Evolutionary conservation across 2,329 filamentous ascomycete species (phyloP).

Genomic region (Neodidymelliopsis sp.): DNA sequence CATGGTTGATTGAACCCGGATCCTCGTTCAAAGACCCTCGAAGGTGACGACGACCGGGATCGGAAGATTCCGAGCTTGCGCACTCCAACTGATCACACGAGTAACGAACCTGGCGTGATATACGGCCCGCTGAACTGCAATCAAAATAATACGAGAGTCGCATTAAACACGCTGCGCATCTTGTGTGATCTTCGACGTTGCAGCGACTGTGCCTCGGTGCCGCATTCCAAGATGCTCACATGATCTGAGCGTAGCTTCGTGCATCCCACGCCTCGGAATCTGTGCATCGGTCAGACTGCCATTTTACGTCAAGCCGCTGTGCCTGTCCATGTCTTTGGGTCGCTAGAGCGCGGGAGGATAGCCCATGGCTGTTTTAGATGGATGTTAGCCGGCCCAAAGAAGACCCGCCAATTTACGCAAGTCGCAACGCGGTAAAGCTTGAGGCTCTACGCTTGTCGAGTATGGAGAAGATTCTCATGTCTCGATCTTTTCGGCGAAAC

Average conservation of each 20-base stretch:
- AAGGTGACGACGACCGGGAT: not conserved
- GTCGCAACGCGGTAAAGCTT: constrained; percentile 5
- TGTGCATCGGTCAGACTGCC: constrained; percentile 23
- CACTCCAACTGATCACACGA: not conserved
- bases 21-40: not conserved
- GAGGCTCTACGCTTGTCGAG: constrained; percentile 3
- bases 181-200: not conserved
- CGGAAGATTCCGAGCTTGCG: constrained; percentile 2
- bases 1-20: constrained; percentile 1
- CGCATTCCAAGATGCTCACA: constrained; percentile 15
- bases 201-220: constrained; percentile 7
- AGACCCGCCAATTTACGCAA: constrained; percentile 3
- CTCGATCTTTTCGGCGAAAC: not conserved
- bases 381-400: not conserved
- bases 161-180: not conserved
- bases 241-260: constrained; percentile 11
- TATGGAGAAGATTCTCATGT: constrained; percentile 15
- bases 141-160: not conserved
- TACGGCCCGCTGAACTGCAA: constrained; percentile 3
- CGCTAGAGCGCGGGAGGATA: constrained; percentile 2
- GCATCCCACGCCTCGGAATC: constrained; percentile 25
- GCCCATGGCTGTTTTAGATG: constrained; percentile 17
- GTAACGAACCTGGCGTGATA: not conserved
- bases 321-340: constrained; percentile 23
- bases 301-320: constrained; percentile 16